Conservation (phyloP, 768 basidiomycete species). For the Leccinum olivaceopallidum region DNA sequence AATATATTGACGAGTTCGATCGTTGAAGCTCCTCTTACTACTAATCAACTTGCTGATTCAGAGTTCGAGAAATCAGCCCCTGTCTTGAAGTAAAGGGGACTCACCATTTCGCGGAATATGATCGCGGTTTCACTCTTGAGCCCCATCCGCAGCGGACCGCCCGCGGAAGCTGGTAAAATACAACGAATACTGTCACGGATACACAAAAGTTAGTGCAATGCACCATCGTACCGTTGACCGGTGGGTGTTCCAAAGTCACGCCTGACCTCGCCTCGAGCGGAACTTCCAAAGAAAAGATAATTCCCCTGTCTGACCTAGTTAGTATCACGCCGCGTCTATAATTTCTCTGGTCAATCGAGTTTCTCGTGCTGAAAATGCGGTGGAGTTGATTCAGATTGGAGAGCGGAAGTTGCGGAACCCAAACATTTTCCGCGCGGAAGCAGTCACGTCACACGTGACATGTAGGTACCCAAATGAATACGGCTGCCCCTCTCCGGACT, state of each 20-base stretch:
- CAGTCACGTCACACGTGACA: slow-evolving; percentile 5
- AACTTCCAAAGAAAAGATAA: neutral
- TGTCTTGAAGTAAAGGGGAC: neutral
- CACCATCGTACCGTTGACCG: neutral
- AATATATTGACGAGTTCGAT: slow-evolving; percentile 7
- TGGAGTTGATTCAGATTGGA: slow-evolving; percentile 1
- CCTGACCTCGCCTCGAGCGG: neutral
- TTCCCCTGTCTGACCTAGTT: too few relatives aligned
- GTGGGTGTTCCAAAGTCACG: neutral
- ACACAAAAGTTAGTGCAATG: neutral
- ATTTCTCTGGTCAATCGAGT: neutral
- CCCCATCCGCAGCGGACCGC: neutral
- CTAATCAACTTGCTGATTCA: neutral
- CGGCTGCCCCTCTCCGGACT: neutral
- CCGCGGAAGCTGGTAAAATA: neutral
- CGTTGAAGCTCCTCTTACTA: neutral
- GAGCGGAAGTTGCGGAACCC: neutral
- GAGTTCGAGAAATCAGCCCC: neutral
- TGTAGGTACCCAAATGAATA: neutral
- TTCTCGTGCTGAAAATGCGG: neutral
- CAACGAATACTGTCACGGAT: neutral
- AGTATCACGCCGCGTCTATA: neutral
- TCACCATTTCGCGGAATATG: slow-evolving; percentile 7
- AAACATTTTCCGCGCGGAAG: neutral
- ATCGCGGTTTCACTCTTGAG: slow-evolving; percentile 4